Base-by-base conservation (phyloP, 169 alveolate species). In the Plasmodium gaboni region DNA sequence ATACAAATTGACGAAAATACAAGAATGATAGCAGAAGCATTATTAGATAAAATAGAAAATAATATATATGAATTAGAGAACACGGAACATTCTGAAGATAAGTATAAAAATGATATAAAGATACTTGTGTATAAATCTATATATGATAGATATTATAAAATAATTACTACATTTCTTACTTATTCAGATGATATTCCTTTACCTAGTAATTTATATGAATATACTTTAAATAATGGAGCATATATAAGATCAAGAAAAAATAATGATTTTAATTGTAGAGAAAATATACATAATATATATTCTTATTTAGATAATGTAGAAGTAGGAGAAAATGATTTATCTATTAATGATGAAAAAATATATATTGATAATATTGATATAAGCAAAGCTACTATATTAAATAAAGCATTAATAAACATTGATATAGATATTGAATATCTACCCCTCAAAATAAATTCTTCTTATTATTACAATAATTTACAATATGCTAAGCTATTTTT, bases 371-470 rank as follows among this genome's bases (percentile, higher is more conserved):
- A 17, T 60, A 71, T 86, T 59, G 92, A 86, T 65, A 86, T 86
- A 10, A 86, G 92, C 48, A 86, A 68, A 60, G 87, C 92, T 60
- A 86, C 92, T 32, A 71, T 86, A 44, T 44, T 86, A 19, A 86
- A 86, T 65, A 86, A 71, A 64, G 13, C 92, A 2, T 46, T 86
- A 46, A 60, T 86, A 42, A 86, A 86, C 9, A 32, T 61, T 10
- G 92, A 86, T 42, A 86, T 86, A 5, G 92, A 86, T 59, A 69
- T 86, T 70, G 92, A 86, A 57, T 86, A 86, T 42, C 46, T 86
- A 13, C 92, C 92, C 2, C 67, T 86, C 17, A 86, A 86, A 71
- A 19, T 86, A 7, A 86, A 86, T 32, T 86, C 87, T 26, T 61
- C 92, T 10, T 86, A 86, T 71, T 22, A 50, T 64, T 86, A 70